Evolutionary conservation across 2,329 filamentous ascomycete genomes (phyloP).

Genomic region (Alternaria angustiovoidea): DNA sequence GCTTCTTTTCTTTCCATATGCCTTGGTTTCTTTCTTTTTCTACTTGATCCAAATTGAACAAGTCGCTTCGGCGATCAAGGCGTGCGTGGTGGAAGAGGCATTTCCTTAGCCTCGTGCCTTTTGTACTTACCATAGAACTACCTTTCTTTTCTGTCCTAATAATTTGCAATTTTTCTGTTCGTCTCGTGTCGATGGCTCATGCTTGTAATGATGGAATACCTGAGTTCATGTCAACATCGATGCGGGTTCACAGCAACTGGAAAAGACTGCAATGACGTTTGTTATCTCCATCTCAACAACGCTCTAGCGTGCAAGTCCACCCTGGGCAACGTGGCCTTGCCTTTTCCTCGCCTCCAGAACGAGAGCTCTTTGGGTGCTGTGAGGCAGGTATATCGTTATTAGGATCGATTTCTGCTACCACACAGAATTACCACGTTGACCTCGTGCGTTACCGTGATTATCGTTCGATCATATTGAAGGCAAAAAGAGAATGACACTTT

Average conservation of each 20-base stretch:
- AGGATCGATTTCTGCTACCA: background rate
- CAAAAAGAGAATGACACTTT: background rate
- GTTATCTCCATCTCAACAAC: background rate
- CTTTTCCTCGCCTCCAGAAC: background rate
- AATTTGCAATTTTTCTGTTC: background rate
- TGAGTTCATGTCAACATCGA: background rate
- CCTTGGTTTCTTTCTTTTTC: slow-evolving; percentile 15
- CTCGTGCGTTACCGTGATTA: background rate
- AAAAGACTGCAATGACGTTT: background rate
- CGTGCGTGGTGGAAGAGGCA: slow-evolving; percentile 10
- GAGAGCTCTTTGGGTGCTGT: background rate
- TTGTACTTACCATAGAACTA: slow-evolving; percentile 17
- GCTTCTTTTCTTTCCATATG: slow-evolving; percentile 15
- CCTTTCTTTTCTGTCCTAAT: slow-evolving; percentile 13
- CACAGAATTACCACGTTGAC: background rate
- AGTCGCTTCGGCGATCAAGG: slow-evolving; percentile 16
- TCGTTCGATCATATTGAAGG: background rate
- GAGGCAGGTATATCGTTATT: background rate
- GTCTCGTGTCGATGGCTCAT: background rate
- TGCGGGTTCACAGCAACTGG: background rate
- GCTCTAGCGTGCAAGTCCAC: background rate
- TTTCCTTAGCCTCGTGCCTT: slow-evolving; percentile 11
- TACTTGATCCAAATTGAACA: slow-evolving; percentile 24
- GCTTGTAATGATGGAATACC: background rate
- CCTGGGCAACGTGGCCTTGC: background rate